Conservation (phyloP, 306 rosid genomes). For the Gleditsia sinensis region DNA sequence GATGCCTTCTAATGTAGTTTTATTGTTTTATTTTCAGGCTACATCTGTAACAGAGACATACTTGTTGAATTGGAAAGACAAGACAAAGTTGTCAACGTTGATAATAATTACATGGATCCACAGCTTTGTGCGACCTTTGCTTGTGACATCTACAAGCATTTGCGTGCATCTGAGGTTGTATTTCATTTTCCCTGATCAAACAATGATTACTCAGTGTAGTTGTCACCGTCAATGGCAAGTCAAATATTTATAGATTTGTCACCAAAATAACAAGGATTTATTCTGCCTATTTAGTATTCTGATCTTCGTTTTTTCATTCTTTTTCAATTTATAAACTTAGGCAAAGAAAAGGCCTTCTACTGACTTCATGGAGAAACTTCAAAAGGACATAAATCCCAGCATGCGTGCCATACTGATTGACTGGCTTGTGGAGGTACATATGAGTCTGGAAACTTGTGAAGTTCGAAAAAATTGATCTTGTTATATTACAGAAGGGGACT, state of each 20-base stretch:
- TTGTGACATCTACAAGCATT: slow-evolving; percentile 93
- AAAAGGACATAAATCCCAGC: slow-evolving; percentile 81
- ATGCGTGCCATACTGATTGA: slow-evolving; percentile 90
- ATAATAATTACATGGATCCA: slow-evolving; percentile 70
- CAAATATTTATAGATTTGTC: not conserved
- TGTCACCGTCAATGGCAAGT: not conserved
- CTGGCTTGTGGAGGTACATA: slow-evolving; percentile 98
- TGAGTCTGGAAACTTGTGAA: too few species aligned
- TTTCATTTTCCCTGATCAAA: not conserved
- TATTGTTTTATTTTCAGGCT: slow-evolving; percentile 52
- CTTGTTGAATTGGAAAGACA: slow-evolving; percentile 62
- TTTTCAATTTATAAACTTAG: slow-evolving; percentile 42
- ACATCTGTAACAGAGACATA: slow-evolving; percentile 65
- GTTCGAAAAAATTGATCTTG: too few species aligned
- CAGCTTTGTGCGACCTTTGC: slow-evolving; percentile 89
- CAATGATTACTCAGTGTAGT: not conserved
- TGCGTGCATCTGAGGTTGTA: slow-evolving; percentile 86
- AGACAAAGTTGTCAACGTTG: slow-evolving; percentile 58
- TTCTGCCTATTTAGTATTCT: not conserved
- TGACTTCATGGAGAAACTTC: slow-evolving; percentile 84
- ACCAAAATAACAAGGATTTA: not conserved
- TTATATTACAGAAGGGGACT: too few species aligned
- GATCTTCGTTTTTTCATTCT: not conserved
- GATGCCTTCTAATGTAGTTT: not conserved
- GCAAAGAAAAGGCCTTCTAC: slow-evolving; percentile 87